phyloP scores from a whole-genome alignment of 2,329 filamentous ascomycete genomes.

The Diplodia scrobiculata region DNA sequence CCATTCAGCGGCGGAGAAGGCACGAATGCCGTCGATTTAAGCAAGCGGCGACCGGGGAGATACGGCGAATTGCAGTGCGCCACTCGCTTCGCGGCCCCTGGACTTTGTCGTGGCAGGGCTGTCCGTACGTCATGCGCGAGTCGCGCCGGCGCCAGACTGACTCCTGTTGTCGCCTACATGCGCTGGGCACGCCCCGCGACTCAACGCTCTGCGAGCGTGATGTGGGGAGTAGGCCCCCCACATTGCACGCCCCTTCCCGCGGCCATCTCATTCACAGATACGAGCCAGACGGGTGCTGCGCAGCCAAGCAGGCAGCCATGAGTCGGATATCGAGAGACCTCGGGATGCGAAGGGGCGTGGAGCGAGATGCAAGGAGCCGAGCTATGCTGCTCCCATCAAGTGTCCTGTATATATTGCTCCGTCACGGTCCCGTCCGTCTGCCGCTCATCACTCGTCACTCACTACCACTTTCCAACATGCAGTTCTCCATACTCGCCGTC shows the following conservation, averaged over 20 bases:
- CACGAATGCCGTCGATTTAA: background rate
- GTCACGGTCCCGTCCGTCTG: background rate
- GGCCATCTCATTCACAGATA: background rate
- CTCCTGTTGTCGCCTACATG: background rate
- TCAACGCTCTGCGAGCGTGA: background rate
- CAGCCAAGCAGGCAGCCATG: background rate
- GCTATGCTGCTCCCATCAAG: background rate
- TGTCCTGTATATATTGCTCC: background rate
- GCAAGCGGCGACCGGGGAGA: background rate
- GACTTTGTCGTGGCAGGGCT: background rate
- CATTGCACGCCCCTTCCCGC: background rate
- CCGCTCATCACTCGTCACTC: background rate
- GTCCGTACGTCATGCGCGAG: background rate
- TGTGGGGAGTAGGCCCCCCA: background rate
- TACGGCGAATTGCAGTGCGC: background rate
- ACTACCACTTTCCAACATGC: background rate
- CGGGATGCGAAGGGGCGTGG: background rate
- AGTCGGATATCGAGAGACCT: background rate
- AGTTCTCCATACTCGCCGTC: slow-evolving; percentile 3
- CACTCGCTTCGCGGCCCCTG: background rate
- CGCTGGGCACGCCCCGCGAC: background rate
- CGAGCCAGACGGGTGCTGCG: background rate
- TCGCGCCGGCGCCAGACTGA: background rate
- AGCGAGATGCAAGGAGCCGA: background rate
- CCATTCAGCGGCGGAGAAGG: background rate